Percentiles rank a stretch among this genome's conserved stretches.
Evolutionary conservation across 2,329 filamentous ascomycete species (phyloP).

Genomic region (Aspergillus alliaceus): DNA sequence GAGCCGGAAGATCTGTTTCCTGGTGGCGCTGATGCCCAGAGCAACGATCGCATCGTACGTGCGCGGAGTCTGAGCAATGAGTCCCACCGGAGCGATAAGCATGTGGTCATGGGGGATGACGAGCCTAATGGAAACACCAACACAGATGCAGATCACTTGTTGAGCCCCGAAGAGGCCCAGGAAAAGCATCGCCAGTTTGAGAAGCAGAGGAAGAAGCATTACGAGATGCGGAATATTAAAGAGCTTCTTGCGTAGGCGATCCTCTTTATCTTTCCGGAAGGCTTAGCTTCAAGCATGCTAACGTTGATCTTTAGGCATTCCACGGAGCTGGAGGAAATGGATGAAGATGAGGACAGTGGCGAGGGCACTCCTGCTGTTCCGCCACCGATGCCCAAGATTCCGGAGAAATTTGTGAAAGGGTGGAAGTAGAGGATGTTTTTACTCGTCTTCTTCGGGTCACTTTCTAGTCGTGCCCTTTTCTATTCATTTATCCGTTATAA

Average conservation of each 20-base stretch:
- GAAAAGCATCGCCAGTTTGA: constrained; percentile 95
- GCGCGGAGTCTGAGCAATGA: constrained; percentile 43
- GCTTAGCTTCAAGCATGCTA: background rate
- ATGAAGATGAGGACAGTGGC: constrained; percentile 59
- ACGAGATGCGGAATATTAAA: constrained; percentile 97
- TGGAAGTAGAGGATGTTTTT: constrained; percentile 15
- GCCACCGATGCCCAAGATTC: constrained; percentile 35
- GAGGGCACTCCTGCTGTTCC: constrained; percentile 25
- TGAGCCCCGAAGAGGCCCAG: constrained; percentile 68
- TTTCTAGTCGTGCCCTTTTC: background rate
- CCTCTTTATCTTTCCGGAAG: background rate
- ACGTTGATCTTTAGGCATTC: constrained; percentile 52
- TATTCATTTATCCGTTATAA: background rate
- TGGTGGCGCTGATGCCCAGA: constrained; percentile 14
- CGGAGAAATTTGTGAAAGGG: constrained; percentile 28
- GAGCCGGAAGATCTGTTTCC: constrained; percentile 79
- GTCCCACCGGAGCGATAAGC: constrained; percentile 60
- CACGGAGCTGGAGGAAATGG: constrained; percentile 62
- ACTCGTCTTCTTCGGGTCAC: background rate
- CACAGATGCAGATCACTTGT: constrained; percentile 47
- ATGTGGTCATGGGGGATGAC: constrained; percentile 71
- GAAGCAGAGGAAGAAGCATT: constrained; percentile 89
- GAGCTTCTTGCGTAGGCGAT: constrained; percentile 70
- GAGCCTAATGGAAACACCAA: constrained; percentile 35
- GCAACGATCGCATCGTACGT: constrained; percentile 48